Base-by-base conservation (phyloP, 768 basidiomycete species). In the Hemileccinum rubropunctum region DNA sequence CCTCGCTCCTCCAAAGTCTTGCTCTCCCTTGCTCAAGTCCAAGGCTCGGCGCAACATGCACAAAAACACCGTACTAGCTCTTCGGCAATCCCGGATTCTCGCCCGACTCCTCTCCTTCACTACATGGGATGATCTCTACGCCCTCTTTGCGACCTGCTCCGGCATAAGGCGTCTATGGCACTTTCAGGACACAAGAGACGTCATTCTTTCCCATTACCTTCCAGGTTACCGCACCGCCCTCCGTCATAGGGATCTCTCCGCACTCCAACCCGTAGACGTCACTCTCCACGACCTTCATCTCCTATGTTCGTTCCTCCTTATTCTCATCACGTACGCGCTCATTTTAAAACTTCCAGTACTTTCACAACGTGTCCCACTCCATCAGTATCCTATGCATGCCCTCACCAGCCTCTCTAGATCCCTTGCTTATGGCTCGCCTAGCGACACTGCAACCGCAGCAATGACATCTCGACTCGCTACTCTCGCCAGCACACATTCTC, bases 371-470 rank as follows among this genome's bases (percentile, higher is more conserved):
- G 68, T 83, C 10, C 78, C 82, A 0, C 73, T 89, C 20, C 86
- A 88, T 56, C 75, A 74, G 30, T 91, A 91, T 58, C 88, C 88
- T 0, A 80, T 80, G 62, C 81, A 84, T 50, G 81, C 86, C 15
- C 73, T 88, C 8, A 68, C 76, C 18, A 59, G 72, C n/a, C 67
- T 86, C 33, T 77, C 76, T 13, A 65, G 70, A 6, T 51, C 73
- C 3, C 50, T 59, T 41, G 64, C 54, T 6, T 44, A 49, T 71
- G 23, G 23, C 23, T 23, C 23, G 23, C 6, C 23, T 6, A 23
- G 21, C 63, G 66, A 30, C 54, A 55, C 23, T 23, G 23, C 23
- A 23, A 23, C 47, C 52, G 73, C 51, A 5, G 21, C 41, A 33
- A 56, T 60, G 42, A 69, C 71, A 5, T 47, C 64, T 13, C 72